Evolutionary conservation across 352 stramenopile species (phyloP).

Genomic region (Globisporangium abappressorium): DNA sequence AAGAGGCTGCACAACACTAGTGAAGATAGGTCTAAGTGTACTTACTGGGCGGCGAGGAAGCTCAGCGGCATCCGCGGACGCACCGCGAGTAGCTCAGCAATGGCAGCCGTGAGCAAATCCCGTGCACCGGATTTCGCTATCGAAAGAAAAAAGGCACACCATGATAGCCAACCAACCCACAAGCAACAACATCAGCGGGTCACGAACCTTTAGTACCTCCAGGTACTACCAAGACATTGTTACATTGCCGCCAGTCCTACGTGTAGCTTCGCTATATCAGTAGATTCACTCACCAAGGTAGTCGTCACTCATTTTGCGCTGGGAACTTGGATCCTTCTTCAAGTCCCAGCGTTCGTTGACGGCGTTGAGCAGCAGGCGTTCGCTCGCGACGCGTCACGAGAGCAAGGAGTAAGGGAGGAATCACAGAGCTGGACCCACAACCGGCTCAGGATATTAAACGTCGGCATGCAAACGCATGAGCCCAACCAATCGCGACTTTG

Average conservation of each 20-base stretch:
- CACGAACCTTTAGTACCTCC: no score
- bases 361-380: no score
- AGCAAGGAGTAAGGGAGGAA: no score
- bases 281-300: slow-evolving; percentile 8
- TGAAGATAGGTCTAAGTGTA: neutral
- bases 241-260: neutral
- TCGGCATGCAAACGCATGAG: no score
- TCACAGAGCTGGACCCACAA: no score
- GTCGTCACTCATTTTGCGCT: slow-evolving; percentile 10
- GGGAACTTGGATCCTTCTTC: no score
- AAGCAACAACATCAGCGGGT: neutral
- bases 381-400: no score
- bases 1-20: neutral
- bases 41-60: slow-evolving; percentile 17
- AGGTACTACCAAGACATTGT: no score
- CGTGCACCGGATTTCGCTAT: slow-evolving; percentile 13
- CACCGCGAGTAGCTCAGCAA: slow-evolving; percentile 11
- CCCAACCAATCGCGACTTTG: no score
- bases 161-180: neutral
- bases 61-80: slow-evolving; percentile 9
- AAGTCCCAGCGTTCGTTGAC: no score
- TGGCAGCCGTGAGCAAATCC: slow-evolving; percentile 13
- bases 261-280: no score
- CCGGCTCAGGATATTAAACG: no score
- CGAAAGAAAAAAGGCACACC: neutral